These are phyloP conservation scores for Porphyra umbilicalis DNA, from an alignment of 31 red algal genomes.

Conservation along the genomic window DNA sequence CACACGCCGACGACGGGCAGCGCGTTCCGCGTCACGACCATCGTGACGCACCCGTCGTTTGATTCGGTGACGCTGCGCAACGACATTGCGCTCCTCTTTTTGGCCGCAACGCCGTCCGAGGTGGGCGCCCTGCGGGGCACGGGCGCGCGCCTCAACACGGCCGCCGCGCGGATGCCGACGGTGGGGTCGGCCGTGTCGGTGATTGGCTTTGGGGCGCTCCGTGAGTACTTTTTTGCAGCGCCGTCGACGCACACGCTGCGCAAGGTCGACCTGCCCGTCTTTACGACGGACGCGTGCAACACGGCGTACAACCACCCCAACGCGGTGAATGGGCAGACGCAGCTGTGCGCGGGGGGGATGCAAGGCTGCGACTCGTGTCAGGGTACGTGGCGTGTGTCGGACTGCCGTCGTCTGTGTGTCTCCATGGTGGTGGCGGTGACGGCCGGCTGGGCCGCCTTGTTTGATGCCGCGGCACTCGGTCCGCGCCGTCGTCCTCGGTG, in stretches of 20 bases:
- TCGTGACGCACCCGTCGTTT: not conserved
- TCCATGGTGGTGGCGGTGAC: too few relatives aligned
- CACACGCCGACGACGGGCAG: not conserved
- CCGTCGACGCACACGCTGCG: constrained; percentile 4
- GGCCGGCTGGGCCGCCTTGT: too few relatives aligned
- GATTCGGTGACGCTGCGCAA: not conserved
- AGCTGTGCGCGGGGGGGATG: not conserved
- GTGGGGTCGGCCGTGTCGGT: not conserved
- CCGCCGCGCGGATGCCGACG: not conserved
- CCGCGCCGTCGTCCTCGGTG: too few relatives aligned
- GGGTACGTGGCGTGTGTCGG: not conserved
- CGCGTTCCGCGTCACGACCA: not conserved
- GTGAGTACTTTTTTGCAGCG: constrained; percentile 4
- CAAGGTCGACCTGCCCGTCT: constrained; percentile 50
- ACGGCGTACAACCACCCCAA: not conserved
- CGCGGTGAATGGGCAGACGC: not conserved
- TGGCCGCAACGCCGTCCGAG: not conserved
- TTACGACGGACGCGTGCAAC: constrained; percentile 20
- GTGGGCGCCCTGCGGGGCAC: not conserved
- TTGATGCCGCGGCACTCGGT: too few relatives aligned
- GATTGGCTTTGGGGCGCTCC: not conserved
- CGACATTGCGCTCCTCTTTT: not conserved
- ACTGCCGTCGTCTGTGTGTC: too few relatives aligned
- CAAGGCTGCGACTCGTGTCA: not conserved
- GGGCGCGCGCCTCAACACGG: not conserved